Base-by-base conservation (phyloP, 495 filamentous ascomycete species). In the Daldinia bambusicola region DNA sequence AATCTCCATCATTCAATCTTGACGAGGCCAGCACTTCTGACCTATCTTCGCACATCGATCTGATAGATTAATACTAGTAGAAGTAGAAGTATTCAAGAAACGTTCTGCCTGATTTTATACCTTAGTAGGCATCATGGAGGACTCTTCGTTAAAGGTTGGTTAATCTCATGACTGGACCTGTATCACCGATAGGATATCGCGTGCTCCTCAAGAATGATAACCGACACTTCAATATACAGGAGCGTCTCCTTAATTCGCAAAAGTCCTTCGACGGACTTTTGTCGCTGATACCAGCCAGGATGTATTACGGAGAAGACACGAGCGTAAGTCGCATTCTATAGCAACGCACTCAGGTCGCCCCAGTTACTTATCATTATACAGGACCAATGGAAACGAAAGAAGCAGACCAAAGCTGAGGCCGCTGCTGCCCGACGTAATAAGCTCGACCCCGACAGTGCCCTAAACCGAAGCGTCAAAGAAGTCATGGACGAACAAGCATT, bases 261-360 rank as follows among this genome's bases (percentile, higher is more conserved):
- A 86, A 91, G 79, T 89, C 94, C 67, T 98, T 99, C 76, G 91
- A 97, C 77, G 93, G 94, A 61, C 81, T 99, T 16, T 85, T 99
- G 67, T 95, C 94, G 30, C 84, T 99, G 53, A 97, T 97, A 75
- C 95, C 95, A 31, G 94, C 93, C 20, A 94, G 95, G 79, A 89
- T 91, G 72, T 97, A 97, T 80, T 97, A 95, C 76, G 92, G 90
- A 41, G 90, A 94, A 74, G 93, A 96, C 72, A 89, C 83, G 43
- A 94, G 83, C 81, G 94, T 97, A 90, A 72, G 93, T 90, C 58
- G n/a, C 36, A 13, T 56, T 38, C 37, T 48, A 20, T 38, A 60
- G 31, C n/a, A 1, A 60, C 31, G n/a, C 16, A 37, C n/a, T 31
- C 4, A 4, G 52, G 5, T 22, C 41, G 45, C 26, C 32, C 4